Percentiles rank a stretch among this genome's conserved stretches.
phyloP scores from a whole-genome alignment of 2,329 filamentous ascomycete genomes.

The Monilinia polystroma region DNA sequence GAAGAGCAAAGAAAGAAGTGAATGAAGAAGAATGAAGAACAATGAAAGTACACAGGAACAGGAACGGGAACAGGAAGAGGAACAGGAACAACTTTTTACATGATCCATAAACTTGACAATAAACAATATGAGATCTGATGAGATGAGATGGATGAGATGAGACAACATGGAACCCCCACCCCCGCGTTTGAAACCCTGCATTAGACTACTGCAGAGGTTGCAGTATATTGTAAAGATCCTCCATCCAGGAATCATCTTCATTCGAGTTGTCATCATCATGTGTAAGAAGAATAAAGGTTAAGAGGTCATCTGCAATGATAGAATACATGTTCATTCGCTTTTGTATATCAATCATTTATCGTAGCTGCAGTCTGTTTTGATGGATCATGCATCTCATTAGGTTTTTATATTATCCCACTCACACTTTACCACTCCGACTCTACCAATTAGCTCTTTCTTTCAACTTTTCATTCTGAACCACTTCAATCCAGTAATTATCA shows the following conservation, averaged over 20 bases:
- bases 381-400: neutral
- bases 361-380: too few relatives aligned
- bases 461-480: conserved; percentile 75
- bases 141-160: neutral
- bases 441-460: conserved; percentile 42
- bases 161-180: conserved; percentile 8
- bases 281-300: neutral
- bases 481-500: conserved; percentile 77
- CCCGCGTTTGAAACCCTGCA: conserved; percentile 17
- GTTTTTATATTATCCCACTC: neutral
- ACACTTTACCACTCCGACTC: conserved; percentile 23
- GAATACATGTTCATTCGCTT: neutral
- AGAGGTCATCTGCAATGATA: neutral
- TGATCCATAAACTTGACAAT: neutral
- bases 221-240: neutral
- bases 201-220: conserved; percentile 14
- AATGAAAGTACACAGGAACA: neutral
- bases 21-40: neutral
- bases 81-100: neutral
- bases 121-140: neutral
- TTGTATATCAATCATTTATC: too few relatives aligned
- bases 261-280: neutral
- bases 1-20: neutral
- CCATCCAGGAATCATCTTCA: conserved; percentile 4
- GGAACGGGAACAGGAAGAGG: neutral